A percentile compares a stretch with the other conserved stretches of the same genome.
Conservation (phyloP, 1,139 yeast genomes). For the Yamadazyma atmosphaerica region DNA sequence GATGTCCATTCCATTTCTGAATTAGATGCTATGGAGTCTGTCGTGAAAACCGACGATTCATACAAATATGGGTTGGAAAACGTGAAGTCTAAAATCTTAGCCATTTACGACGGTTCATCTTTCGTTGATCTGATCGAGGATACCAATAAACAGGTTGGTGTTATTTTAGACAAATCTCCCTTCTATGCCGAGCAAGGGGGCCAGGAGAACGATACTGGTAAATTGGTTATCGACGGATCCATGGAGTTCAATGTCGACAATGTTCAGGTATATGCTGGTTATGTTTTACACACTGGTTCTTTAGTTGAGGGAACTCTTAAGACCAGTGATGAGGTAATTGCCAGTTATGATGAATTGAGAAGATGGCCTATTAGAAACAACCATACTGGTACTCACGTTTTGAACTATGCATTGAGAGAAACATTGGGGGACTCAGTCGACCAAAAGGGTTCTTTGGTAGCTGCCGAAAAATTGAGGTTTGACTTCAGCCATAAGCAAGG, state of each 20-base stretch:
- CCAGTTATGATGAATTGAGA: constrained; percentile 88
- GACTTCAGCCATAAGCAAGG: constrained; percentile 94
- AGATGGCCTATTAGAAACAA: constrained; percentile 97
- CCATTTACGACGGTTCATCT: constrained; percentile 66
- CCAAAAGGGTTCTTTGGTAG: constrained; percentile 96
- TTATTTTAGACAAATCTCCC: constrained; percentile 84
- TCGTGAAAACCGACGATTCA: constrained; percentile 82
- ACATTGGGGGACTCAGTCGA: constrained; percentile 86
- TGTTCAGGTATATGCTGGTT: constrained; percentile 92
- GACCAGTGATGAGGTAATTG: constrained; percentile 72
- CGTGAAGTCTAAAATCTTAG: constrained; percentile 62
- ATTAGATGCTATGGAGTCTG: constrained; percentile 54
- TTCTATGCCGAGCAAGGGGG: constrained; percentile 99
- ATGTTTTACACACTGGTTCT: constrained; percentile 90
- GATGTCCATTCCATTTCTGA: constrained; percentile 87
- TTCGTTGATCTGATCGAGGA: constrained; percentile 53
- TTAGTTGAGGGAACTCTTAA: constrained; percentile 72
- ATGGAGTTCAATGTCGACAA: constrained; percentile 88
- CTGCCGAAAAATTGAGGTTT: constrained; percentile 92
- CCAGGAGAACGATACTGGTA: constrained; percentile 95
- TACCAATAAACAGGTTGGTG: constrained; percentile 63
- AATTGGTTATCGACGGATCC: constrained; percentile 81
- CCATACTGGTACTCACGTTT: constrained; percentile 97
- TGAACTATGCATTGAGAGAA: constrained; percentile 84
- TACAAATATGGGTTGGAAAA: constrained; percentile 70